These are phyloP conservation scores for Aristolochia contorta DNA, from an alignment of 164 flowering plant genomes.

Conservation along the genomic window DNA sequence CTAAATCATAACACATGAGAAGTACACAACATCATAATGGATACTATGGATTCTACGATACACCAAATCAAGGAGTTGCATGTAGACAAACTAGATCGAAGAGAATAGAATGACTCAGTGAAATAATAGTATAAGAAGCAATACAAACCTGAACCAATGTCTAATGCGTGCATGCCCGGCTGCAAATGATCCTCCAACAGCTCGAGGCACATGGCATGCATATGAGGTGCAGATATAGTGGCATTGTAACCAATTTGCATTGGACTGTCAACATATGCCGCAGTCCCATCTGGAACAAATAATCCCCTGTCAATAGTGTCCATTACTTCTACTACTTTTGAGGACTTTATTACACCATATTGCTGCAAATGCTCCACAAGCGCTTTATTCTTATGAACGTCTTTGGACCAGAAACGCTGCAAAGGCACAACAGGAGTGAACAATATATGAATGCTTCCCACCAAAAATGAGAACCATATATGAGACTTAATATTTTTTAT, in stretches of 20 bases:
- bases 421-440: constrained; percentile 9
- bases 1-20: too few relatives aligned
- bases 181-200: constrained; percentile 67
- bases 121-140: too few relatives aligned
- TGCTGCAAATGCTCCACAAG: constrained; percentile 59
- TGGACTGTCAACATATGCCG: constrained; percentile 78
- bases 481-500: too few relatives aligned
- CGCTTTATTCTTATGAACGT: constrained; percentile 40
- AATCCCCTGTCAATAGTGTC: constrained; percentile 65
- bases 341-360: constrained; percentile 61
- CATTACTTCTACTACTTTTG: constrained; percentile 81
- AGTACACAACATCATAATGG: too few relatives aligned
- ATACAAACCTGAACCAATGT: constrained; percentile 81
- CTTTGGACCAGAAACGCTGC: constrained; percentile 49
- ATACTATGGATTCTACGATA: too few relatives aligned
- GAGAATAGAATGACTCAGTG: neutral
- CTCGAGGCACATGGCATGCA: constrained; percentile 93
- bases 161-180: constrained; percentile 94
- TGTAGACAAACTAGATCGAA: neutral
- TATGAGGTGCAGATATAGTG: constrained; percentile 98
- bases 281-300: constrained; percentile 65
- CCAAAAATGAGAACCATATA: too few relatives aligned
- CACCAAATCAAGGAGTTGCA: neutral
- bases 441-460: too few relatives aligned
- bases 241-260: constrained; percentile 87